These are phyloP conservation scores for Lophiotrema nucula DNA, from an alignment of 495 filamentous ascomycete genomes.

Conservation along the genomic window DNA sequence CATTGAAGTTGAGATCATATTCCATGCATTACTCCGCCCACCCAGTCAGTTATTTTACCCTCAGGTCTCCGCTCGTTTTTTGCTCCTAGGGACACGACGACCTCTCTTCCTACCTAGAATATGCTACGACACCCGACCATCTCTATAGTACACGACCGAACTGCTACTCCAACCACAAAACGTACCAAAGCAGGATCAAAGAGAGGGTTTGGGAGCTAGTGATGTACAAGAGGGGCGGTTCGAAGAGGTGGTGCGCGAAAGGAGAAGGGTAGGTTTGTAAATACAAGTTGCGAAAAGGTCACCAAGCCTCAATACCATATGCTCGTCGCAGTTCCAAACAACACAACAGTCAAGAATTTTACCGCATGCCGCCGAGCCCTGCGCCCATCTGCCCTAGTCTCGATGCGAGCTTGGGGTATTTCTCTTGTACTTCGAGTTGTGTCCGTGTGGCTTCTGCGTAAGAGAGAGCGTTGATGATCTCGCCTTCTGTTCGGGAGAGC, in stretches of 20 bases:
- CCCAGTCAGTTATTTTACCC: no score
- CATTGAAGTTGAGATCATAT: no score
- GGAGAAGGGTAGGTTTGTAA: not conserved
- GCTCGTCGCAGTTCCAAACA: no score
- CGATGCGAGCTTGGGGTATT: conserved; percentile 89
- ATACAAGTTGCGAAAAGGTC: not conserved
- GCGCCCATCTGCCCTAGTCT: conserved; percentile 75
- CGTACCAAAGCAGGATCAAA: no score
- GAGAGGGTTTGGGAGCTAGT: no score
- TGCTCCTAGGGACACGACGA: no score
- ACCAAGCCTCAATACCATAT: not conserved
- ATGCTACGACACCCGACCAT: no score
- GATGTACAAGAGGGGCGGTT: conserved; percentile 1
- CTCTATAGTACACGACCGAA: no score
- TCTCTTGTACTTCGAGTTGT: conserved; percentile 95
- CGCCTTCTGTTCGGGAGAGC: conserved; percentile 90
- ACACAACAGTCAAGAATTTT: conserved; percentile 23
- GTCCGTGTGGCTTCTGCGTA: conserved; percentile 97
- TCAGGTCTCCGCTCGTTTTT: no score
- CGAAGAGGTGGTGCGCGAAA: not conserved
- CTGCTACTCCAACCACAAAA: no score
- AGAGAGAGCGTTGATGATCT: conserved; percentile 89
- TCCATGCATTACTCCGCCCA: no score
- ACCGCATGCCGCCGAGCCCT: conserved; percentile 41
- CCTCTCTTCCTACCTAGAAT: no score